phyloP scores from a whole-genome alignment of 768 basidiomycete species.

The Russula vinacea region DNA sequence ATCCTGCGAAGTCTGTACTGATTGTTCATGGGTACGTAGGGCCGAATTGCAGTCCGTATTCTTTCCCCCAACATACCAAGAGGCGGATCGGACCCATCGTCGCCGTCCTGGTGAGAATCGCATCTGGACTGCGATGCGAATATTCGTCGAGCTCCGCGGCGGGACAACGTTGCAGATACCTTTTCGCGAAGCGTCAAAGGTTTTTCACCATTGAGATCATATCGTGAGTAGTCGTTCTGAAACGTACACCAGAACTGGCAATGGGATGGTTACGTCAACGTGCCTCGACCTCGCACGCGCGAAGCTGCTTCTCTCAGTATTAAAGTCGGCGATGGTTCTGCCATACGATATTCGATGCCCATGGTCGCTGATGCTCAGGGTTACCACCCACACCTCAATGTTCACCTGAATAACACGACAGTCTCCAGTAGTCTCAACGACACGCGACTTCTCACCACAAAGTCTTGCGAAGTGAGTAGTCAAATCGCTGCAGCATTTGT shows the following conservation, averaged over 20 bases:
- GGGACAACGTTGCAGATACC: conserved; percentile 80
- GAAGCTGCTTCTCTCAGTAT: conserved; percentile 73
- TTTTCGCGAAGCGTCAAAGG: conserved; percentile 89
- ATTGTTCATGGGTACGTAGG: conserved; percentile 39
- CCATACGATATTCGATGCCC: conserved; percentile 80
- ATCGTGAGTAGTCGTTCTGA: background rate
- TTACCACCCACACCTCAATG: conserved; percentile 74
- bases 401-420: conserved; percentile 75
- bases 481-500: background rate
- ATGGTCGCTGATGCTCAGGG: conserved; percentile 72
- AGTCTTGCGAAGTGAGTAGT: conserved; percentile 67
- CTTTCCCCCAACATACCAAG: conserved; percentile 76
- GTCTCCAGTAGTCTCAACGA: conserved; percentile 88
- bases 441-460: conserved; percentile 69
- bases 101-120: conserved; percentile 77
- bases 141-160: conserved; percentile 78
- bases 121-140: conserved; percentile 75
- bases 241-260: conserved; percentile 71
- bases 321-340: conserved; percentile 74
- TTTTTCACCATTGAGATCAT: conserved; percentile 31
- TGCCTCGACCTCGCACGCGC: conserved; percentile 52
- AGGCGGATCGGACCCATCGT: conserved; percentile 51
- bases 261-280: conserved; percentile 65
- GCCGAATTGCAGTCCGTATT: conserved; percentile 75
- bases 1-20: background rate